Conservation (phyloP, 2,329 filamentous ascomycete species). For the Monascus ruber region DNA sequence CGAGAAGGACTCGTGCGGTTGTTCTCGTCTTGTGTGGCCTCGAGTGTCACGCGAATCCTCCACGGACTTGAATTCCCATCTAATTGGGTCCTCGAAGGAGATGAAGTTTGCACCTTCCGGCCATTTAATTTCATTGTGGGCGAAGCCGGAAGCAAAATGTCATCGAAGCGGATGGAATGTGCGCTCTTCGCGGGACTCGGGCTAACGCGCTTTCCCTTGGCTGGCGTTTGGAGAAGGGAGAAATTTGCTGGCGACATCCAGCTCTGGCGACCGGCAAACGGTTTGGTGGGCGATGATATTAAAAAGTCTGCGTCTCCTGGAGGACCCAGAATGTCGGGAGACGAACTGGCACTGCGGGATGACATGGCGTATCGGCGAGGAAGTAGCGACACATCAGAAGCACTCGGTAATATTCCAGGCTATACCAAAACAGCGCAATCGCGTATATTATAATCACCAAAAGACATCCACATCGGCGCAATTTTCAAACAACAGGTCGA, state of each 20-base stretch:
- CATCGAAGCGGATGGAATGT: constrained; percentile 31
- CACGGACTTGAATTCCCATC: constrained; percentile 35
- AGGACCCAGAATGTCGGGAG: constrained; percentile 32
- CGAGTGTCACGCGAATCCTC: constrained; percentile 38
- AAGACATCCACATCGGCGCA: not conserved
- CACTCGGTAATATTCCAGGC: not conserved
- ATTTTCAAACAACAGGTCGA: not conserved
- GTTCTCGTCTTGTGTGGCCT: constrained; percentile 34
- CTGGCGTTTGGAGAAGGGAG: constrained; percentile 21
- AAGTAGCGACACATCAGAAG: constrained; percentile 4
- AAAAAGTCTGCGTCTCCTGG: constrained; percentile 32
- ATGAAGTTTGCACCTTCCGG: constrained; percentile 18
- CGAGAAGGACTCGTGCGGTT: constrained; percentile 18
- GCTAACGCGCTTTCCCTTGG: constrained; percentile 23
- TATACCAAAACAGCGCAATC: not conserved
- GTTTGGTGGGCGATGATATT: constrained; percentile 30
- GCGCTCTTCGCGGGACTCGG: constrained; percentile 25
- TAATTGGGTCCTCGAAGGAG: constrained; percentile 26
- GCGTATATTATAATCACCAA: not conserved
- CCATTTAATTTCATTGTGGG: constrained; percentile 21
- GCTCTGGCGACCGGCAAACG: constrained; percentile 26
- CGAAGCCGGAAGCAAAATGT: constrained; percentile 31
- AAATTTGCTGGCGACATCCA: constrained; percentile 27
- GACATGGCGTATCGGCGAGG: constrained; percentile 18
- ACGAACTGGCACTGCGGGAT: constrained; percentile 28